Percentiles rank a stretch among this genome's conserved stretches.
phyloP scores from a whole-genome alignment of 169 alveolate species.

The Theileria equi region DNA sequence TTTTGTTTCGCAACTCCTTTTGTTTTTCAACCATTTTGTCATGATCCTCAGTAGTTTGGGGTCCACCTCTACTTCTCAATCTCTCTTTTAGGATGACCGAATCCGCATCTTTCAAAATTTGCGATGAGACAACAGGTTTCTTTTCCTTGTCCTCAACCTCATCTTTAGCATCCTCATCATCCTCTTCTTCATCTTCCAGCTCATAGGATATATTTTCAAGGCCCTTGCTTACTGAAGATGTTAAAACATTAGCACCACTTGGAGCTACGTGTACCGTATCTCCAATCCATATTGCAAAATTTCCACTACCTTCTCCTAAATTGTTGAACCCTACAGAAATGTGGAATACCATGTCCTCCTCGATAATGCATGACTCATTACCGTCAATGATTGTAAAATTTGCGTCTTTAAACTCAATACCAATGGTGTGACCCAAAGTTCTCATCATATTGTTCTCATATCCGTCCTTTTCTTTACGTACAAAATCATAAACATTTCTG shows the following conservation, averaged over 20 bases:
- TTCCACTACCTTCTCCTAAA: conserved; percentile 62
- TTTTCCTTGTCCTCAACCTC: conserved; percentile 40
- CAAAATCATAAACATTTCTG: conserved; percentile 56
- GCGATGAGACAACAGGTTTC: conserved; percentile 71
- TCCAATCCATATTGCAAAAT: conserved; percentile 85
- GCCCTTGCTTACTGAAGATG: conserved; percentile 74
- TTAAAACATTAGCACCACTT: conserved; percentile 70
- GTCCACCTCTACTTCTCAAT: conserved; percentile 67
- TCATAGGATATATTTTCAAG: conserved; percentile 80
- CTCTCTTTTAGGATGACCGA: conserved; percentile 73
- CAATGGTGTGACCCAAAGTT: conserved; percentile 81
- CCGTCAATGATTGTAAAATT: conserved; percentile 9
- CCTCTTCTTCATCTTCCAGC: conserved; percentile 79
- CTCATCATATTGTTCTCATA: conserved; percentile 72
- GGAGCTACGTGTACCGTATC: conserved; percentile 80
- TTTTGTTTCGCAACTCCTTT: conserved; percentile 76
- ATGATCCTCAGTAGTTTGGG: conserved; percentile 67
- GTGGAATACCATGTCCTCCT: conserved; percentile 79
- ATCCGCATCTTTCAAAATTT: conserved; percentile 70
- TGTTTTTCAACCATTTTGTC: conserved; percentile 75
- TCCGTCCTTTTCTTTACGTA: conserved; percentile 51
- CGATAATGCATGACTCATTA: conserved; percentile 36
- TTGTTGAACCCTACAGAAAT: conserved; percentile 81
- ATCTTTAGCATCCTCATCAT: conserved; percentile 18
- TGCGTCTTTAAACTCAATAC: conserved; percentile 81